Percentiles rank a stretch among this genome's conserved stretches.
These are phyloP conservation scores for Saraca asoca DNA, from an alignment of 331 rosid genomes.

Conservation along the genomic window DNA sequence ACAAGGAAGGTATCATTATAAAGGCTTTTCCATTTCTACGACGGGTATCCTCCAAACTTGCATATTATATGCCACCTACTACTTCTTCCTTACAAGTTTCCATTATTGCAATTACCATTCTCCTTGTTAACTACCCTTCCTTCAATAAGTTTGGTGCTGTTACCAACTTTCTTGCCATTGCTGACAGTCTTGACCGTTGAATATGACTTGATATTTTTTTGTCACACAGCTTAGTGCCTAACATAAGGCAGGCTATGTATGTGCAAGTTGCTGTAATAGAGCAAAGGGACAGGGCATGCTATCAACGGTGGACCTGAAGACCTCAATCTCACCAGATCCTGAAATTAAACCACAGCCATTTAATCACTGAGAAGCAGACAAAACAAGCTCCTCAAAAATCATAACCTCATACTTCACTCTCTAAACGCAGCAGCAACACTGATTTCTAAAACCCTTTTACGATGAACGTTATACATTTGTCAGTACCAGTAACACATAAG, in stretches of 20 bases:
- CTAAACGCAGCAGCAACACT: constrained; percentile 30
- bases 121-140: too few relatives aligned
- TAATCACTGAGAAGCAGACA: constrained; percentile 39
- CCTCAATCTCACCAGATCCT: constrained; percentile 41
- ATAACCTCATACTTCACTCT: constrained; percentile 54
- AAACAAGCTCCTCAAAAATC: constrained; percentile 21
- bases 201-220: too few relatives aligned
- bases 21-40: too few relatives aligned
- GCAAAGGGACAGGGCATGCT: constrained; percentile 15
- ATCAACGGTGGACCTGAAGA: constrained; percentile 29
- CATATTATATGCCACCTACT: too few relatives aligned
- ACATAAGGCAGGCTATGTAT: background rate
- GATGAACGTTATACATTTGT: constrained; percentile 47
- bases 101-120: too few relatives aligned
- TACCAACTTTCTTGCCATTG: too few relatives aligned
- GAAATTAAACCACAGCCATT: constrained; percentile 53
- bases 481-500: constrained; percentile 26
- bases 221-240: too few relatives aligned
- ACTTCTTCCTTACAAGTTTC: too few relatives aligned
- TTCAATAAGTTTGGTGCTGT: too few relatives aligned
- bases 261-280: background rate
- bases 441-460: constrained; percentile 24
- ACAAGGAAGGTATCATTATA: too few relatives aligned
- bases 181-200: too few relatives aligned
- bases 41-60: too few relatives aligned